Conservation (phyloP, 352 stramenopile species). For the Phytophthora rubi region DNA sequence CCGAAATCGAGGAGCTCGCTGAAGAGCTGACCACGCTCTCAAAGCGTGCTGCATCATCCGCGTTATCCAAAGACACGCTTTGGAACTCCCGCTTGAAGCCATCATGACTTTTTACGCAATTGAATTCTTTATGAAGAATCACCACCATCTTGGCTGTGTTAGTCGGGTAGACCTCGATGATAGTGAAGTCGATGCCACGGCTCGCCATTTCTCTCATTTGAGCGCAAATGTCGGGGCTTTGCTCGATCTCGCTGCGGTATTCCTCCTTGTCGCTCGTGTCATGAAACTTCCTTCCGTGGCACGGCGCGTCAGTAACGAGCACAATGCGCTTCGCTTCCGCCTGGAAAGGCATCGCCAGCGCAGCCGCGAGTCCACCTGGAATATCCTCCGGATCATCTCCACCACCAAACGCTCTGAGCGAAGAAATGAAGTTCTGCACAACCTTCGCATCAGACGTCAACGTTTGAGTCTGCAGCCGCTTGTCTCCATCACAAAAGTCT, state of each 20-base stretch:
- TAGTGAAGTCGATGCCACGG: slow-evolving; percentile 45
- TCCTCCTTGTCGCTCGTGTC: slow-evolving; percentile 5
- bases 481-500: slow-evolving; percentile 41
- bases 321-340: slow-evolving; percentile 40
- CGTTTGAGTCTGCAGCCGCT: slow-evolving; percentile 27
- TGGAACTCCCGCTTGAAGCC: no score
- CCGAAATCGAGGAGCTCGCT: no score
- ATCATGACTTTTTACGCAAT: neutral
- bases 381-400: slow-evolving; percentile 49
- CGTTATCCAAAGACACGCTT: no score
- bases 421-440: slow-evolving; percentile 33
- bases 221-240: slow-evolving; percentile 38
- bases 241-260: slow-evolving; percentile 25
- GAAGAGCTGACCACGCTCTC: no score
- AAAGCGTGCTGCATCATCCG: no score
- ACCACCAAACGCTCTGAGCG: slow-evolving; percentile 34
- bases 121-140: slow-evolving; percentile 40
- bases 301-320: slow-evolving; percentile 42
- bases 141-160: slow-evolving; percentile 40
- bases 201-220: slow-evolving; percentile 39
- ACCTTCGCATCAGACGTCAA: slow-evolving; percentile 27
- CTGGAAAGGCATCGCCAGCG: slow-evolving; percentile 34
- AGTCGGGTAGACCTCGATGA: slow-evolving; percentile 38
- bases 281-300: slow-evolving; percentile 43
- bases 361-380: slow-evolving; percentile 35